These are phyloP conservation scores for Sporisorium scitamineum DNA, from an alignment of 1,284 basidiomycete species.

Conservation along the genomic window DNA sequence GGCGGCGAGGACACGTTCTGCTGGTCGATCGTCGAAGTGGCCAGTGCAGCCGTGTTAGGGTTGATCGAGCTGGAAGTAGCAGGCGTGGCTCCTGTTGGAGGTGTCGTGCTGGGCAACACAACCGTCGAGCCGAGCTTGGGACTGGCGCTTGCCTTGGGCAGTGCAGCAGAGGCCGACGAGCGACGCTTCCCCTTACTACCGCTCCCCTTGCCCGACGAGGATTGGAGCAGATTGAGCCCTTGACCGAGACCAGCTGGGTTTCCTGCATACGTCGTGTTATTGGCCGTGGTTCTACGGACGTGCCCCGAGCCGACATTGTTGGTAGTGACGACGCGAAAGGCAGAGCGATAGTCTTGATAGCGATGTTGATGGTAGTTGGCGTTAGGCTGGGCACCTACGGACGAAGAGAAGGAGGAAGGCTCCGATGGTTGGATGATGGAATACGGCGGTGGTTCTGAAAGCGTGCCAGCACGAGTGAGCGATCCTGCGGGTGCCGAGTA, in stretches of 20 bases:
- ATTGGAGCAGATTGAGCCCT: constrained; percentile 30
- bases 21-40: constrained; percentile 33
- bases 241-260: constrained; percentile 29
- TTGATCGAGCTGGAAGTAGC: constrained; percentile 13
- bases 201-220: constrained; percentile 13
- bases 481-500: constrained; percentile 56
- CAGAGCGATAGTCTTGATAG: constrained; percentile 59
- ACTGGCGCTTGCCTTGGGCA: constrained; percentile 27
- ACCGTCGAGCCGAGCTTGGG: constrained; percentile 29
- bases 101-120: background rate
- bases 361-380: constrained; percentile 64
- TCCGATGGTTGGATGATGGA: constrained; percentile 58
- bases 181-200: constrained; percentile 27
- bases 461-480: constrained; percentile 48
- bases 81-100: background rate
- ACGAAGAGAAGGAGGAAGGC: constrained; percentile 66
- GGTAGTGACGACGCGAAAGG: constrained; percentile 61
- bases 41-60: constrained; percentile 24
- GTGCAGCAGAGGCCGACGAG: constrained; percentile 16
- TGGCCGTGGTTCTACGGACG: constrained; percentile 22
- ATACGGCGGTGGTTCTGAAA: constrained; percentile 58
- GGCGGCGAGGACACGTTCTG: constrained; percentile 27
- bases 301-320: constrained; percentile 46
- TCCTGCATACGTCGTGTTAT: constrained; percentile 9
- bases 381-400: constrained; percentile 64